These are phyloP conservation scores for Didymella arachidicola DNA, from an alignment of 2,329 filamentous ascomycete species.

Conservation along the genomic window DNA sequence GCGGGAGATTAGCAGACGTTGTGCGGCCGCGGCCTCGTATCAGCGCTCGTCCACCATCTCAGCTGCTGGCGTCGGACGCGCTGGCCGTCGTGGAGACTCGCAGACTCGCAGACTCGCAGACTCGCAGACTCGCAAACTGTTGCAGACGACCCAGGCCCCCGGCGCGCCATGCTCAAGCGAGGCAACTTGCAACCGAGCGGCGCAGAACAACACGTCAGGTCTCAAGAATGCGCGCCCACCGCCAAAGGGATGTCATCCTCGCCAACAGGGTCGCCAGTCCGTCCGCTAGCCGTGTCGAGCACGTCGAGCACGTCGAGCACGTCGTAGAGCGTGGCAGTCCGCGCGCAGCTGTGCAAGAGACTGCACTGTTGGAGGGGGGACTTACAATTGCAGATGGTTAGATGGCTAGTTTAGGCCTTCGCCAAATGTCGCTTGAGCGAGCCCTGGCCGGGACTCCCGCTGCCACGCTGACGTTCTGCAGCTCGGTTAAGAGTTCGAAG, in stretches of 20 bases:
- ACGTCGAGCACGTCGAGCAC: conserved; percentile 36
- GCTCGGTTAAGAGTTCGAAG: conserved; percentile 18
- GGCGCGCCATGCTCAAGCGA: conserved; percentile 5
- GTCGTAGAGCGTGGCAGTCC: conserved; percentile 31
- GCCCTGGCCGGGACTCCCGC: conserved; percentile 21
- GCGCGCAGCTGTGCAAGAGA: conserved; percentile 10
- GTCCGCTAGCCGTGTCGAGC: conserved; percentile 34
- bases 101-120: too few relatives aligned
- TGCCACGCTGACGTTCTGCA: conserved; percentile 23
- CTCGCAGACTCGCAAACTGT: too few relatives aligned
- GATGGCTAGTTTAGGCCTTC: conserved; percentile 14
- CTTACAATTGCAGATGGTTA: conserved; percentile 8
- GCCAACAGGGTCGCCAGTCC: background rate
- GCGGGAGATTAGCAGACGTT: conserved; percentile 24
- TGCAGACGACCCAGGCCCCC: background rate
- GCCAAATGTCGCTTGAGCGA: conserved; percentile 27
- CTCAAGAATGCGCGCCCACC: conserved; percentile 23
- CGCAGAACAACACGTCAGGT: conserved; percentile 21
- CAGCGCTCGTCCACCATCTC: background rate
- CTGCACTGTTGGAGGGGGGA: conserved; percentile 11
- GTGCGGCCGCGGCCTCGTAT: conserved; percentile 8
- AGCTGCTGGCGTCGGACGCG: background rate
- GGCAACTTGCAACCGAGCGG: conserved; percentile 3
- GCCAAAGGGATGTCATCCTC: conserved; percentile 5
- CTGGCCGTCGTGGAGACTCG: background rate